These are phyloP conservation scores for Pinus albicaulis DNA, from an alignment of 75 land plant species.

Conservation along the genomic window DNA sequence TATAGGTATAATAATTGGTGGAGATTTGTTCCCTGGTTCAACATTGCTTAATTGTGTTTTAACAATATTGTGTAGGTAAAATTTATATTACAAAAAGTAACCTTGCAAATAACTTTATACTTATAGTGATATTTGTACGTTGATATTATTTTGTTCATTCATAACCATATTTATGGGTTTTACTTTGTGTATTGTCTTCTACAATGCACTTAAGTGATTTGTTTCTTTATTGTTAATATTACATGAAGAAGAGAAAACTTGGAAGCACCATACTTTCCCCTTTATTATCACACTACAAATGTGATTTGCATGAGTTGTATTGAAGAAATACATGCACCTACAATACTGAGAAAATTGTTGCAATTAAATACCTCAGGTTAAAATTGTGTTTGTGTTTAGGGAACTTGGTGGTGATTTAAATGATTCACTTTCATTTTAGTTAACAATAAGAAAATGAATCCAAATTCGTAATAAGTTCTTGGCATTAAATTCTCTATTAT, in stretches of 20 bases:
- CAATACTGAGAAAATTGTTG: background rate
- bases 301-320: too few relatives aligned
- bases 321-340: background rate
- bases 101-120: background rate
- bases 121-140: background rate
- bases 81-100: background rate
- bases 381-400: conserved; percentile 95
- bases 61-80: conserved; percentile 94
- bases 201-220: background rate
- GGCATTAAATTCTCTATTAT: too few relatives aligned
- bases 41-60: conserved; percentile 95
- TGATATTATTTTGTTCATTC: background rate
- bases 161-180: background rate
- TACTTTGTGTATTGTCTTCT: background rate
- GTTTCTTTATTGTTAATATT: background rate
- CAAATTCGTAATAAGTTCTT: too few relatives aligned
- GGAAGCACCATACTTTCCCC: background rate
- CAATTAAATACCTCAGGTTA: conserved; percentile 45
- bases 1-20: conserved; percentile 94
- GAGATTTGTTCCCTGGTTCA: conserved; percentile 97
- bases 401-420: conserved; percentile 72
- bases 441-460: too few relatives aligned
- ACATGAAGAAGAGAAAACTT: background rate
- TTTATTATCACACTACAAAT: background rate
- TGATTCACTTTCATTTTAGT: too few relatives aligned